Base-by-base conservation (phyloP, 2,329 filamentous ascomycete genomes). In the Aspergillus pseudoviridinutans region DNA sequence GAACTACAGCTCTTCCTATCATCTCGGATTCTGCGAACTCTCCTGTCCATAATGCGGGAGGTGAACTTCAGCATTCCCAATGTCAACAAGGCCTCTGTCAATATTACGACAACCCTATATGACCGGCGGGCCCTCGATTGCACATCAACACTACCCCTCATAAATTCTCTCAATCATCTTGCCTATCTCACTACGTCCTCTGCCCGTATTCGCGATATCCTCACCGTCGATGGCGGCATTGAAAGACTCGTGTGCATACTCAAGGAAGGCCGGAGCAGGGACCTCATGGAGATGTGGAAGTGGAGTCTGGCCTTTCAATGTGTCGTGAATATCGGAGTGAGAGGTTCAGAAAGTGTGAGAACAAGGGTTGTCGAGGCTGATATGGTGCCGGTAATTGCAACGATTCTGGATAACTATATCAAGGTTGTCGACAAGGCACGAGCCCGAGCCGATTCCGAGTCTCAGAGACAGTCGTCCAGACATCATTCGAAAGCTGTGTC, bases 281-380 rank as follows among this genome's bases (percentile, higher is more conserved):
- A 99, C 74, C 89, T 97, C 87, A 97, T 97, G 93, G 93, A 97
- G 75, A 96, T 96, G 90, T 99, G 94, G 94, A 97, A 97, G 78
- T 99, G 94, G 94, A 99, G 97, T 71, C 83, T 99, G 61, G 94
- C 94, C 54, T 99, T 99, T 75, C 94, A 97, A 77, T 99, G 94
- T 75, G 92, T 97, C 63, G 94, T 99, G 73, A 99, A 99, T 76
- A 97, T 99, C 71, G 94, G 94, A 57, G 93, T 99, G 59, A 86
- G 94, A 66, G 94, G 94, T 59, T 97, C 94, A 12, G 94, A 99
- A 78, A 87, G 86, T 65, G 94, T 99, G 58, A 86, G 94, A 66
- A 97, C 94, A 57, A 85, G 94, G 64, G 93, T 99, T 2, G 94
- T 99, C 53, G 94, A 99, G 78, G 94, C 94, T 61, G 94, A 99